Base-by-base conservation (phyloP, 306 rosid species). In the Spatholobus suberectus region DNA sequence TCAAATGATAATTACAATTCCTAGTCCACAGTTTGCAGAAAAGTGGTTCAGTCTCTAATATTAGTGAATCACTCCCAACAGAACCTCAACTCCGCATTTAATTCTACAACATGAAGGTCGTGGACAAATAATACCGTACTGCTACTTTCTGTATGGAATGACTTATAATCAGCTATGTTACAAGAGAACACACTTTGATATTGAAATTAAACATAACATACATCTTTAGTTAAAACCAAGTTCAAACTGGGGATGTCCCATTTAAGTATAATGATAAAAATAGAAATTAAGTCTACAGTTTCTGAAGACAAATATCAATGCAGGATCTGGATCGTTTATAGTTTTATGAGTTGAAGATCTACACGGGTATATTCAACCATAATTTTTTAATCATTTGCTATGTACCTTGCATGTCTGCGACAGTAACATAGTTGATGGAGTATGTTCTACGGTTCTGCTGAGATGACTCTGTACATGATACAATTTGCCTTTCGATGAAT, bases 331-430 rank as follows among this genome's bases (percentile, higher is more conserved):
- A 27, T 13, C 18, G n/a, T n/a, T n/a, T n/a, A n/a, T n/a, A n/a
- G 5, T 14, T 1, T 59, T 24, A 59, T 8, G 12, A 59, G 17
- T 12, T 24, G 2, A 26, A 24, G n/a, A 59, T 59, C n/a, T 23
- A 2, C 8, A 1, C 3, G 38, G 9, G 21, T 29, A 5, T 32
- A 6, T 15, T 62, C 40, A 7, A 6, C 70, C 43, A 32, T 8
- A 65, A 6, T 65, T 65, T 65, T 34, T 8, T n/a, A 46, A 35
- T 15, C n/a, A 62, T 62, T 62, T 62, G 70, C 17, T 68, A 18
- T 41, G 40, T 75, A 82, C 61, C 85, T 65, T 37, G 61, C 1
- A 74, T 49, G 6, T 26, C 5, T 63, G 85, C 65, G 10, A 81
- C 4, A 51, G 47, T 74, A 6, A 74, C 54, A 69, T 13, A 5